Conservation (phyloP, 805 yeast species). For the Babjeviella inositovora region DNA sequence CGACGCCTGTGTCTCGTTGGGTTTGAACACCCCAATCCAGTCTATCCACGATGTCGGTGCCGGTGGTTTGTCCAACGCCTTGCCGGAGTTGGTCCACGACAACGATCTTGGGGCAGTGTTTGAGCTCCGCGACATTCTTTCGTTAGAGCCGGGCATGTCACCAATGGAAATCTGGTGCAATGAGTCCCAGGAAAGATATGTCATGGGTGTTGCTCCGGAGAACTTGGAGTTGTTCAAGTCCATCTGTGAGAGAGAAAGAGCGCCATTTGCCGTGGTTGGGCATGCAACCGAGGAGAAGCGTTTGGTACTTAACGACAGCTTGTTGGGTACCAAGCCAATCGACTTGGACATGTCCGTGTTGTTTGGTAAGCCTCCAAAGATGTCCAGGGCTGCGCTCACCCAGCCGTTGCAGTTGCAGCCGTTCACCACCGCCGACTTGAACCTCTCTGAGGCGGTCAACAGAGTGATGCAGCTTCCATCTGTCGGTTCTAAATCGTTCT, state of each 20-base stretch:
- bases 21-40: slow-evolving; percentile 64
- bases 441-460: slow-evolving; percentile 47
- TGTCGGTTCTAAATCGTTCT: slow-evolving; percentile 88
- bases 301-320: slow-evolving; percentile 63
- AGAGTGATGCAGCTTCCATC: slow-evolving; percentile 84
- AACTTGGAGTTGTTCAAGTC: slow-evolving; percentile 56
- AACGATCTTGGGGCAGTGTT: slow-evolving; percentile 90
- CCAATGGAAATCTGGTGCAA: slow-evolving; percentile 99
- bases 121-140: slow-evolving; percentile 79
- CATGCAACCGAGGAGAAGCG: slow-evolving; percentile 79
- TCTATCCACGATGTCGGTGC: slow-evolving; percentile 99
- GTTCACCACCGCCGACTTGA: slow-evolving; percentile 12
- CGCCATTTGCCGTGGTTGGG: slow-evolving; percentile 93
- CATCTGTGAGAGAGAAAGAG: slow-evolving; percentile 89
- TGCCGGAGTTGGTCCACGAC: slow-evolving; percentile 96
- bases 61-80: slow-evolving; percentile 94
- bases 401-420: slow-evolving; percentile 35
- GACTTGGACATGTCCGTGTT: slow-evolving; percentile 90
- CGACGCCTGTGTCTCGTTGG: slow-evolving; percentile 81
- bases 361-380: slow-evolving; percentile 95
- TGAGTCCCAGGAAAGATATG: slow-evolving; percentile 97
- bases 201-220: slow-evolving; percentile 74
- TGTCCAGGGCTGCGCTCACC: slow-evolving; percentile 64
- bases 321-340: slow-evolving; percentile 73
- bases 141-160: slow-evolving; percentile 94